Evolutionary conservation across 1,284 basidiomycete species (phyloP).

Genomic region (Ceratobasidium sp.): DNA sequence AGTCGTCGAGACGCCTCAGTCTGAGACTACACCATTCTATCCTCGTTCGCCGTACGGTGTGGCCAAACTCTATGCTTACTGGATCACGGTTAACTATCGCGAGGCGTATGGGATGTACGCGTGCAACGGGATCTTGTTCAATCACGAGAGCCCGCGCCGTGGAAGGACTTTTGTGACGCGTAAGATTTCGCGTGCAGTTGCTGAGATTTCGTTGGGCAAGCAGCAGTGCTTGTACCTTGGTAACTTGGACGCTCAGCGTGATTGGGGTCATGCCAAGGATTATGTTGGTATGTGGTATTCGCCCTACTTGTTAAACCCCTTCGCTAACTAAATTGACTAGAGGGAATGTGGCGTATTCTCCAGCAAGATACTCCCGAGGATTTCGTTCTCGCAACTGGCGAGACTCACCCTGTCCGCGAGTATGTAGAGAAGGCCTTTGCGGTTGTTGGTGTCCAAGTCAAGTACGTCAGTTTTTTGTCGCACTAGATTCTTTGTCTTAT

Average conservation of each 20-base stretch:
- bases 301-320: not conserved
- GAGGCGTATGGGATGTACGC: slow-evolving; percentile 92
- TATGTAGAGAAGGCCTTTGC: slow-evolving; percentile 84
- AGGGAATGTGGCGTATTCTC: slow-evolving; percentile 95
- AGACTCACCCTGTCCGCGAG: slow-evolving; percentile 88
- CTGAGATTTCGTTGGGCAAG: slow-evolving; percentile 84
- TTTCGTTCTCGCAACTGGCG: slow-evolving; percentile 89
- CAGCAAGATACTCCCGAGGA: slow-evolving; percentile 81
- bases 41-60: slow-evolving; percentile 90
- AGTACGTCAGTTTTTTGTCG: slow-evolving; percentile 53
- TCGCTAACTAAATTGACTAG: slow-evolving; percentile 48
- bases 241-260: slow-evolving; percentile 86
- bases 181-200: slow-evolving; percentile 87
- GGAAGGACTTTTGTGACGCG: slow-evolving; percentile 92
- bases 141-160: slow-evolving; percentile 89
- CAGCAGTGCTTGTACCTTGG: slow-evolving; percentile 86
- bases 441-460: slow-evolving; percentile 67
- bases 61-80: slow-evolving; percentile 85
- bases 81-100: slow-evolving; percentile 90
- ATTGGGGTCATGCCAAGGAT: slow-evolving; percentile 92
- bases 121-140: slow-evolving; percentile 89
- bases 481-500: slow-evolving; percentile 18
- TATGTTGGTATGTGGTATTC: slow-evolving; percentile 34
- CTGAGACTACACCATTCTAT: slow-evolving; percentile 91
- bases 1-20: slow-evolving; percentile 87